Conservation (phyloP, 306 rosid species). For the Casuarina equisetifolia region DNA sequence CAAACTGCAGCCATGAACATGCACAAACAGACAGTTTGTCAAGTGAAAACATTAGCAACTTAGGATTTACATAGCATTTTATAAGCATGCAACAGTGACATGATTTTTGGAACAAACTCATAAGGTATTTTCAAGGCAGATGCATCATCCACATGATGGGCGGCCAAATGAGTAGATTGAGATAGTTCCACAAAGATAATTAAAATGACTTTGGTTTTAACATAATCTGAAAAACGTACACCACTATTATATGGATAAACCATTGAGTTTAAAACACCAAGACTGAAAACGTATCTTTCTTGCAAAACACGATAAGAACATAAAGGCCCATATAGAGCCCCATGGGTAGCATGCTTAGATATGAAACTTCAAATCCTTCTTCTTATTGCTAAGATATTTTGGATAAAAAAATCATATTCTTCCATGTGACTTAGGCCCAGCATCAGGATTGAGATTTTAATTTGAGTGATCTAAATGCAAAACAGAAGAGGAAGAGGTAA, state of each 20-base stretch:
- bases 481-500: not conserved
- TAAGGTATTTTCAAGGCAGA: not conserved
- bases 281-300: not conserved
- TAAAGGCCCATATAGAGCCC: not conserved
- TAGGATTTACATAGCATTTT: not conserved
- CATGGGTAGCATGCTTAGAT: not conserved
- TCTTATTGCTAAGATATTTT: not conserved
- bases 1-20: constrained; percentile 58
- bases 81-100: not conserved
- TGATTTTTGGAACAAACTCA: not conserved
- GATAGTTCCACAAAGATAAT: not conserved
- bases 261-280: not conserved
- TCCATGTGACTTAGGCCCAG: not conserved
- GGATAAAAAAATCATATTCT: not conserved
- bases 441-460: not conserved
- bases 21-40: constrained; percentile 7
- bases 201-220: not conserved
- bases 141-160: not conserved
- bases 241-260: not conserved
- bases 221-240: not conserved
- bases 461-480: not conserved
- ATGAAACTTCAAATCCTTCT: not conserved
- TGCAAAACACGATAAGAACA: not conserved
- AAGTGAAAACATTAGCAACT: not conserved
- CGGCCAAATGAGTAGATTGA: not conserved